These are phyloP conservation scores for Quercus parvula DNA, from an alignment of 306 rosid genomes.

Conservation along the genomic window DNA sequence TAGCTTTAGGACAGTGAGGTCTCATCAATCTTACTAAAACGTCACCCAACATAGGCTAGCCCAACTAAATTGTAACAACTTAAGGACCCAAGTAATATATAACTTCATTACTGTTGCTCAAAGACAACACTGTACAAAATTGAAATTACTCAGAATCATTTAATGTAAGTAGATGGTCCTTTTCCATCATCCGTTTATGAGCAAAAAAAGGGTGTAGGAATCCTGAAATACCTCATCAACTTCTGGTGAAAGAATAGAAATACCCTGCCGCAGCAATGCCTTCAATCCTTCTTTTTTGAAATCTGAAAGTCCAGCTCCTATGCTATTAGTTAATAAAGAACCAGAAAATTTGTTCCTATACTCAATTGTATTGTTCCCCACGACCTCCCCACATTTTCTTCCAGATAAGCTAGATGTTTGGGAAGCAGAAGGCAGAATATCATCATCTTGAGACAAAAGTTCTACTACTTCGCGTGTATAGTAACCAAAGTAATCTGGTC, in stretches of 20 bases:
- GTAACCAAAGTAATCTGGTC: constrained; percentile 86
- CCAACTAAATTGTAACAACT: neutral
- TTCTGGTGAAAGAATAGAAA: constrained; percentile 61
- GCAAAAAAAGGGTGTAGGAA: constrained; percentile 13
- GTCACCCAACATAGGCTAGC: neutral
- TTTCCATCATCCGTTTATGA: constrained; percentile 10
- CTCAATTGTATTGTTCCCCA: constrained; percentile 26
- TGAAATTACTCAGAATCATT: neutral
- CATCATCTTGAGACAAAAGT: constrained; percentile 57
- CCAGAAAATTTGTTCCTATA: constrained; percentile 15
- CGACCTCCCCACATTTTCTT: constrained; percentile 17
- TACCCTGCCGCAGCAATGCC: constrained; percentile 69
- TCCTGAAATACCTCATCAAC: constrained; percentile 68
- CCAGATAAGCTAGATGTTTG: constrained; percentile 25
- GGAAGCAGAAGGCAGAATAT: constrained; percentile 29
- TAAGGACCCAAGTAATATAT: neutral
- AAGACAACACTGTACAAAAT: neutral
- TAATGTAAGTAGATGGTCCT: neutral
- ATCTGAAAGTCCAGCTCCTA: constrained; percentile 52
- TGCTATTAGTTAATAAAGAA: constrained; percentile 37
- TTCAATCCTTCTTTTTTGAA: constrained; percentile 55
- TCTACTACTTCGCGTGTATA: constrained; percentile 46
- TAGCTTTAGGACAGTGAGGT: no score
- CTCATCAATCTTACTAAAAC: neutral
- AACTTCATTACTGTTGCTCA: neutral